A percentile compares a stretch with the other conserved stretches of the same genome.
phyloP scores from a whole-genome alignment of 192 early-diverging fungal genomes.

The Linnemannia hyalina region DNA sequence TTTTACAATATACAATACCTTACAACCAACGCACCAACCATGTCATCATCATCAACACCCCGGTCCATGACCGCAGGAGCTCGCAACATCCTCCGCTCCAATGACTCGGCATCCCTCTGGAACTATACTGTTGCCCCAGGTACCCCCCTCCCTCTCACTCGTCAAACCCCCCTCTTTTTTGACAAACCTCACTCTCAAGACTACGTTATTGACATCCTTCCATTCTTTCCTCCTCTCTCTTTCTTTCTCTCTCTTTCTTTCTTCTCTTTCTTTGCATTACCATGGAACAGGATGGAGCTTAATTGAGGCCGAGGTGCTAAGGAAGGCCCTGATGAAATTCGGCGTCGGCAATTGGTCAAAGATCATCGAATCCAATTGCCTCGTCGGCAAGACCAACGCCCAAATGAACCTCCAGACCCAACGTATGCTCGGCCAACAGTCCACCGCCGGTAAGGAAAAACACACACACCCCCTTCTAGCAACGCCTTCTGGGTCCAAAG shows the following conservation, averaged over 20 bases:
- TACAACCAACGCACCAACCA: background rate
- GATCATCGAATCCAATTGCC: slow-evolving; percentile 89
- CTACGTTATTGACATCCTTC: background rate
- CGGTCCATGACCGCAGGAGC: slow-evolving; percentile 92
- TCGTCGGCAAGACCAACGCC: slow-evolving; percentile 97
- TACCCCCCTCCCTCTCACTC: slow-evolving; percentile 13
- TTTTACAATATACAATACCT: background rate
- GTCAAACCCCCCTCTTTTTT: too few species aligned
- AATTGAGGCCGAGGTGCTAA: slow-evolving; percentile 85
- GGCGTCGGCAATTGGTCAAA: slow-evolving; percentile 97
- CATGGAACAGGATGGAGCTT: slow-evolving; percentile 80
- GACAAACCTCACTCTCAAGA: background rate
- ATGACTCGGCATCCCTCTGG: slow-evolving; percentile 95
- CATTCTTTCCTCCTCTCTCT: background rate
- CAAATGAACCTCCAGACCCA: slow-evolving; percentile 98
- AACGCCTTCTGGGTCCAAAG: too few species aligned
- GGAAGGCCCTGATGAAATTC: slow-evolving; percentile 88
- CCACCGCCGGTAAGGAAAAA: slow-evolving; percentile 79
- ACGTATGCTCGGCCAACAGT: slow-evolving; percentile 95
- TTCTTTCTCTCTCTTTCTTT: too few species aligned
- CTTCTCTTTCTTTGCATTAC: too few species aligned
- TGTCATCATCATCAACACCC: slow-evolving; percentile 69
- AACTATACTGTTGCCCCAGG: slow-evolving; percentile 94
- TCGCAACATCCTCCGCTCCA: slow-evolving; percentile 91
- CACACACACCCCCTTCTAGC: too few species aligned